Percentiles rank a stretch among this genome's conserved stretches.
Conservation (phyloP, 2,329 filamentous ascomycete genomes). For the Stromatinia cepivora region DNA sequence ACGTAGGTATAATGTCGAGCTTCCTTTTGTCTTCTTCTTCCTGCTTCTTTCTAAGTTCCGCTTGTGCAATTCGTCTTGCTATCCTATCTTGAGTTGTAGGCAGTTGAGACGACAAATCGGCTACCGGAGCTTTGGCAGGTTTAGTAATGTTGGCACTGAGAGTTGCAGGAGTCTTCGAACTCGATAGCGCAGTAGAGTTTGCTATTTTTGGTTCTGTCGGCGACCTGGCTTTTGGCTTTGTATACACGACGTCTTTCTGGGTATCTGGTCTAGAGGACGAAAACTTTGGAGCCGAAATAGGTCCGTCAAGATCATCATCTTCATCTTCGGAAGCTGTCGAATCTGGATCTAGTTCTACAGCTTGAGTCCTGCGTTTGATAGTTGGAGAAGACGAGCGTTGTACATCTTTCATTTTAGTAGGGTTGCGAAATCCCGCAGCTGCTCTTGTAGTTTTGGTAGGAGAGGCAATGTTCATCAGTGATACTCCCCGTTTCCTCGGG, state of each 20-base stretch:
- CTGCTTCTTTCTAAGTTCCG: conserved; percentile 28
- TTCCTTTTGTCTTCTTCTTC: conserved; percentile 31
- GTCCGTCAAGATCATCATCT: conserved; percentile 39
- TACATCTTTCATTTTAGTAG: conserved; percentile 10
- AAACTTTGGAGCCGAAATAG: conserved; percentile 33
- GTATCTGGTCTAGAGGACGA: neutral
- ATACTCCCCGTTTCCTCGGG: conserved; percentile 39
- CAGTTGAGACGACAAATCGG: neutral
- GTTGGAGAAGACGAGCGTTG: conserved; percentile 2
- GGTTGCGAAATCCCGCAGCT: conserved; percentile 39
- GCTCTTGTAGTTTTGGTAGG: conserved; percentile 35
- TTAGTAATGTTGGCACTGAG: too few relatives aligned
- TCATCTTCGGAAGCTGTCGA: conserved; percentile 24
- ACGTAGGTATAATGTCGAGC: conserved; percentile 35
- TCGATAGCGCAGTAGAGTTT: neutral
- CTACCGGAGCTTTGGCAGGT: neutral
- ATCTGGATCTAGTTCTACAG: conserved; percentile 15
- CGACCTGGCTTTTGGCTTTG: neutral
- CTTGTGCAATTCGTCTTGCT: conserved; percentile 29
- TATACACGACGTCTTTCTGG: neutral
- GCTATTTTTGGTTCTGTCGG: neutral
- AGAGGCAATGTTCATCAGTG: conserved; percentile 35
- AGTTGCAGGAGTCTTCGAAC: neutral
- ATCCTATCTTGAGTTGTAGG: conserved; percentile 15
- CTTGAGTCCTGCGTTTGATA: neutral